Conservation (phyloP, 139 green algal genomes). For the Yamagishiella unicocca region DNA sequence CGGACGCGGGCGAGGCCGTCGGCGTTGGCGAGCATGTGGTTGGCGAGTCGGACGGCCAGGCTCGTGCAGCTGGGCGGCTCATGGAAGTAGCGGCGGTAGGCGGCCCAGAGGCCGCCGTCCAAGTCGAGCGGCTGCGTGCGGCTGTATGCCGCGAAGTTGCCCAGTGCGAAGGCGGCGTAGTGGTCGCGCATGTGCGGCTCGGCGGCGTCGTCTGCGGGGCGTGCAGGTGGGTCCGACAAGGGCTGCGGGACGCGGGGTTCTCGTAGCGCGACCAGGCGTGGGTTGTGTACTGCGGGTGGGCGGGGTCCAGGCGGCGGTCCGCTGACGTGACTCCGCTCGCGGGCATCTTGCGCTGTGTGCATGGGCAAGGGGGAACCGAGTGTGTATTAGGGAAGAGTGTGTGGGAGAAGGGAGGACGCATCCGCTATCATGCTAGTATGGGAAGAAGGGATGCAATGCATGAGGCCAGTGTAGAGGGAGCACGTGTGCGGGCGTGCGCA, state of each 20-base stretch:
- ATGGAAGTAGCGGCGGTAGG: slow-evolving; percentile 1
- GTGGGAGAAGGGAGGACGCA: not conserved
- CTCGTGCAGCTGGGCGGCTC: not conserved
- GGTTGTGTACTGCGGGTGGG: not conserved
- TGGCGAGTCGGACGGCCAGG: not conserved
- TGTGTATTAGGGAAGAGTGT: not conserved
- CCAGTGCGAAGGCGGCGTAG: slow-evolving; percentile 12
- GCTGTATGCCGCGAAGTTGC: slow-evolving; percentile 11
- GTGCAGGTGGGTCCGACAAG: not conserved
- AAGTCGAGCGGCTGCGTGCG: not conserved
- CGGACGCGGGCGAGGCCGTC: not conserved
- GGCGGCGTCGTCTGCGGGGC: not conserved
- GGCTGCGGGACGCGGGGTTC: not conserved
- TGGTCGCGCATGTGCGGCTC: not conserved
- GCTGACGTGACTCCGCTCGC: not conserved
- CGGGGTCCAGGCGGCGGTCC: not conserved
- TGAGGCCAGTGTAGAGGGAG: too few species aligned
- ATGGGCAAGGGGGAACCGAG: not conserved
- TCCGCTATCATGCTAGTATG: too few species aligned
- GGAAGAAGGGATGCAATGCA: too few species aligned
- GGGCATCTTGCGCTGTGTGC: not conserved
- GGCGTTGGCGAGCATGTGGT: not conserved
- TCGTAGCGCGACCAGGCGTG: not conserved
- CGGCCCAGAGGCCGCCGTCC: not conserved
- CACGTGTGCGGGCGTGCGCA: too few species aligned